Evolutionary conservation across 192 early-diverging fungal species (phyloP).

Genomic region (Coemansia sp.): DNA sequence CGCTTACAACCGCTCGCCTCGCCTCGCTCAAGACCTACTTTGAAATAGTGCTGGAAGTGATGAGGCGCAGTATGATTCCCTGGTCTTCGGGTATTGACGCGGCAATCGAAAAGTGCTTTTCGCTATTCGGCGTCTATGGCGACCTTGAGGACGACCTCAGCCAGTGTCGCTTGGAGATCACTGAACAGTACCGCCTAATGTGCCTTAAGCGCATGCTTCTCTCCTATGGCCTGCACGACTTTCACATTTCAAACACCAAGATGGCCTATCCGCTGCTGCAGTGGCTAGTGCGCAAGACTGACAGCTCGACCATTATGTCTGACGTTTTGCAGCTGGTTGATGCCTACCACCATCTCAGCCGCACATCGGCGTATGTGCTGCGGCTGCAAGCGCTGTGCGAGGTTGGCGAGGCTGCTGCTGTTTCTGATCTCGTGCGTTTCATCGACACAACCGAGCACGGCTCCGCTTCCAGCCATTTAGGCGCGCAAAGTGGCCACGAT

Average conservation of each 20-base stretch:
- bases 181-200: conserved; percentile 70
- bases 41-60: conserved; percentile 61
- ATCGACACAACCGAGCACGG: conserved; percentile 37
- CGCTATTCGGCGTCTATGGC: conserved; percentile 12
- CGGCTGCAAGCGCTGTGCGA: conserved; percentile 60
- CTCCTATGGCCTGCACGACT: conserved; percentile 58
- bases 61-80: conserved; percentile 66
- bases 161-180: conserved; percentile 44
- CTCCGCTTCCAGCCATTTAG: neutral
- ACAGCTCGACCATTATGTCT: conserved; percentile 56
- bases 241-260: conserved; percentile 63
- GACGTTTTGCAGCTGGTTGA: conserved; percentile 64
- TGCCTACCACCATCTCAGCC: conserved; percentile 62
- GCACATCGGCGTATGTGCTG: conserved; percentile 58
- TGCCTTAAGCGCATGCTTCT: conserved; percentile 64
- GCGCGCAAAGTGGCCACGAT: neutral
- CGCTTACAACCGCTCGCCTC: conserved; percentile 20
- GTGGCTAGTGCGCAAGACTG: conserved; percentile 56
- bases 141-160: conserved; percentile 18
- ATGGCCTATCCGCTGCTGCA: conserved; percentile 60
- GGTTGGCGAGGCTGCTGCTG: conserved; percentile 26
- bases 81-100: conserved; percentile 61
- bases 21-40: conserved; percentile 23
- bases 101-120: conserved; percentile 28
- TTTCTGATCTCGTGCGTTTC: conserved; percentile 16